Conservation (phyloP, 192 early-diverging fungal species). For the Spizellomyces sp. region DNA sequence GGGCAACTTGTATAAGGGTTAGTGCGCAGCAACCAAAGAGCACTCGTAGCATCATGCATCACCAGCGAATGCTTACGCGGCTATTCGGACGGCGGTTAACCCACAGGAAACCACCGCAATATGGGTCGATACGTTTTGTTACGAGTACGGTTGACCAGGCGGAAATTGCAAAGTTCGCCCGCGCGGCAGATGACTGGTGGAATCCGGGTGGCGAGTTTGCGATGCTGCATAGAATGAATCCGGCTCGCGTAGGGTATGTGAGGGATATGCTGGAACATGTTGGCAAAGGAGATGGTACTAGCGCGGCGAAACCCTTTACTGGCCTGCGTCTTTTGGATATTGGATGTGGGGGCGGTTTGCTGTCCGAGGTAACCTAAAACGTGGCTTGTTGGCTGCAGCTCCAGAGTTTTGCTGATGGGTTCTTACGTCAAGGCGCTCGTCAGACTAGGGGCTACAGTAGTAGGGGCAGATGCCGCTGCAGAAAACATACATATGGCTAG, state of each 20-base stretch:
- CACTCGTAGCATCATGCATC: too few species aligned
- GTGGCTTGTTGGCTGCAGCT: not conserved
- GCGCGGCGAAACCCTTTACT: slow-evolving; percentile 38
- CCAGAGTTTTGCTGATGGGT: slow-evolving; percentile 11
- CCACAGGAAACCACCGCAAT: too few species aligned
- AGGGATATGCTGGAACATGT: slow-evolving; percentile 41
- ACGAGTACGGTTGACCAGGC: slow-evolving; percentile 51
- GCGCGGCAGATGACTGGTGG: slow-evolving; percentile 85
- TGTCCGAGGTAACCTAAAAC: slow-evolving; percentile 69
- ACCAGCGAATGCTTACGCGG: too few species aligned
- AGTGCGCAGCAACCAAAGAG: too few species aligned
- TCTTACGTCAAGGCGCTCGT: slow-evolving; percentile 59
- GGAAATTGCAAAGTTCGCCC: slow-evolving; percentile 78
- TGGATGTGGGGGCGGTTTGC: slow-evolving; percentile 92
- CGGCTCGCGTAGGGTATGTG: slow-evolving; percentile 70
- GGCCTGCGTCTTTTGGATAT: slow-evolving; percentile 78
- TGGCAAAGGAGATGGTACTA: not conserved
- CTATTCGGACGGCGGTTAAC: too few species aligned
- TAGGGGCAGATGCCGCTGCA: slow-evolving; percentile 83
- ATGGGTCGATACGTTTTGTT: not conserved
- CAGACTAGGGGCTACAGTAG: slow-evolving; percentile 71
- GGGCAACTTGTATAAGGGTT: too few species aligned
- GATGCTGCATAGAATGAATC: slow-evolving; percentile 74
- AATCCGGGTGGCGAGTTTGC: slow-evolving; percentile 81
- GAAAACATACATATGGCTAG: slow-evolving; percentile 84